Base-by-base conservation (phyloP, 257 asterid genomes). In the Anisodus acutangulus region DNA sequence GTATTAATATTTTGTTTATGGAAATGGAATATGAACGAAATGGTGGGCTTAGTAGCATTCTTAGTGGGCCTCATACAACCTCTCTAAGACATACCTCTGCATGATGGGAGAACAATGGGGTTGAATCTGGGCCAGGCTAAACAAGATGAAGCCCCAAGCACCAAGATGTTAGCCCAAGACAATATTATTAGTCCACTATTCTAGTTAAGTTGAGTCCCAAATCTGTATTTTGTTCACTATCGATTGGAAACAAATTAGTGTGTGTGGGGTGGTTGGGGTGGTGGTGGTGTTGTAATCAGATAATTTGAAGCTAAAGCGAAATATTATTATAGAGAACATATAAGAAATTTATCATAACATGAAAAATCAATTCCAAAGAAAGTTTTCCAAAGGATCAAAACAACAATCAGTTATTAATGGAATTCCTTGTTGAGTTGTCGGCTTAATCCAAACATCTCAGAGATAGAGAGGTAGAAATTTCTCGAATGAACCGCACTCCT, bases 11-110 rank as follows among this genome's bases (percentile, higher is more conserved):
- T 69, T 69, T 69, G 53, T 39, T 69, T 16, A 69, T 11, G 80
- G 19, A 19, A 51, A 72, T 47, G 60, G 59, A 74, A 47, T 58
- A 47, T 49, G 80, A 74, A 74, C 49, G 59, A 74, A 74, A 49
- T 49, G 60, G 12, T 49, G 80, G 62, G 4, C 60, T 26, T 74
- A 19, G 43, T 19, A 22, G 43, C 60, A 49, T 74, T 49, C n/a
- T 49, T 22, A 19, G 10, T 22, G 19, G 62, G 81, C 62, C 62
- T 74, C 53, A 35, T 37, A 19, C 22, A 22, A 16, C 45, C 4
- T 35, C 72, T 31, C 71, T 66, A 4, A 66, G 47, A 66, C 43
- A 31, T 11, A 31, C 19, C 19, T 31, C 35, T 67, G 74, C 49
- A 35, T 4, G 35, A 60, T 60, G 35, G 35, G 26, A 9, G 3